A percentile compares a stretch with the other conserved stretches of the same genome.
Evolutionary conservation across 306 rosid species (phyloP).

Genomic region (Parietaria judaica): DNA sequence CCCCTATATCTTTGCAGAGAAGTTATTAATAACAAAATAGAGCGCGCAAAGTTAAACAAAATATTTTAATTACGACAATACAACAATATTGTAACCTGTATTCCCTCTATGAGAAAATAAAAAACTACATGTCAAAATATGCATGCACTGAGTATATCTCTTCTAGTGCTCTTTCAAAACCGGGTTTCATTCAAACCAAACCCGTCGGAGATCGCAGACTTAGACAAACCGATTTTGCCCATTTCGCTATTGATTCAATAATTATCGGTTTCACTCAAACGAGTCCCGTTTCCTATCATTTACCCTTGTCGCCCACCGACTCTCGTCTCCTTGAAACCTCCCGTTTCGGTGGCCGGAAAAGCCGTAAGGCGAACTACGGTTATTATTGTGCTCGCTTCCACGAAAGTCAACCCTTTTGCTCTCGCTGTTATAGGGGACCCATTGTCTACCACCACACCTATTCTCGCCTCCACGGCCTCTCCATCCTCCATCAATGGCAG

Average conservation of each 20-base stretch:
- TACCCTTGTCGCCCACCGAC: conserved; percentile 27
- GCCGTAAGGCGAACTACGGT: conserved; percentile 21
- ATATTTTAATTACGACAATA: too few relatives aligned
- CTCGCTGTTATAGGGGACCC: conserved; percentile 21
- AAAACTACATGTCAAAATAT: too few relatives aligned
- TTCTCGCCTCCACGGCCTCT: conserved; percentile 21
- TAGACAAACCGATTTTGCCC: too few relatives aligned
- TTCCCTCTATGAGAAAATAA: too few relatives aligned
- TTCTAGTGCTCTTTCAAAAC: too few relatives aligned
- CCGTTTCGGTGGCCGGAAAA: conserved; percentile 22
- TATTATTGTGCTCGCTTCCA: conserved; percentile 25
- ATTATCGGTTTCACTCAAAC: conserved; percentile 7
- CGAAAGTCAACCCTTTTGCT: conserved; percentile 29
- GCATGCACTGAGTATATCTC: too few relatives aligned
- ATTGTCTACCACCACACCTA: conserved; percentile 33
- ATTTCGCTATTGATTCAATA: background rate
- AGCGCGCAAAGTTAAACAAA: too few relatives aligned
- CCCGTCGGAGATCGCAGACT: too few relatives aligned
- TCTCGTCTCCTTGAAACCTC: conserved; percentile 33
- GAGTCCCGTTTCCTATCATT: conserved; percentile 32
- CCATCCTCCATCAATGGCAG: conserved; percentile 34
- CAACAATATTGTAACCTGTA: too few relatives aligned
- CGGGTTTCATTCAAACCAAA: too few relatives aligned
- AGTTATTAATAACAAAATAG: too few relatives aligned
- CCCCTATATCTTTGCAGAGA: too few relatives aligned